Evolutionary conservation across 495 filamentous ascomycete species (phyloP).

Genomic region (Podospora pseudocomata): DNA sequence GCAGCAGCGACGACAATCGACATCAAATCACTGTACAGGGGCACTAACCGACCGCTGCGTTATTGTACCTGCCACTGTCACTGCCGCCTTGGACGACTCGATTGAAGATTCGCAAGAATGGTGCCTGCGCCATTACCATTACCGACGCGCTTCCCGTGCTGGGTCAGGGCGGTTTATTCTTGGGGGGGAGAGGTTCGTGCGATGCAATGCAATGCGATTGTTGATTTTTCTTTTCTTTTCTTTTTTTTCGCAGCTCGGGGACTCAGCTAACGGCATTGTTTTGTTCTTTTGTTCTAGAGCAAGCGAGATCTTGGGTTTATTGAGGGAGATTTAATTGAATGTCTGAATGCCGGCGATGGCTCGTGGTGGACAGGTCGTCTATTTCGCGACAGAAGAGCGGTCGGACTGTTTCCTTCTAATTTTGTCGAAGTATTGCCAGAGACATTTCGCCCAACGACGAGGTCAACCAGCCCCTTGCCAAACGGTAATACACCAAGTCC

Average conservation of each 20-base stretch:
- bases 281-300: slow-evolving; percentile 47
- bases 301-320: slow-evolving; percentile 93
- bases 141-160: slow-evolving; percentile 88
- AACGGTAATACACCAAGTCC: slow-evolving; percentile 48
- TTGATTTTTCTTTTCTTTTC: slow-evolving; percentile 12
- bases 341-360: slow-evolving; percentile 93
- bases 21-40: slow-evolving; percentile 3
- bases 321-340: slow-evolving; percentile 97
- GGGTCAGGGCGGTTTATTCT: slow-evolving; percentile 92
- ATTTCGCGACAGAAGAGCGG: slow-evolving; percentile 77
- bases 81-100: background rate
- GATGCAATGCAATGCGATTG: slow-evolving; percentile 4
- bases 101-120: slow-evolving; percentile 32
- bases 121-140: slow-evolving; percentile 58
- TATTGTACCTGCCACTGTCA: background rate
- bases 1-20: background rate
- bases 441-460: slow-evolving; percentile 72
- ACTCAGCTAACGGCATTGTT: slow-evolving; percentile 7
- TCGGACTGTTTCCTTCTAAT: slow-evolving; percentile 93
- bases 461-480: slow-evolving; percentile 71
- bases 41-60: background rate
- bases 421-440: slow-evolving; percentile 90
- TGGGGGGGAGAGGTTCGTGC: slow-evolving; percentile 84
- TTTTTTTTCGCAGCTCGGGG: slow-evolving; percentile 1
- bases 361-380: slow-evolving; percentile 97